Evolutionary conservation across 2,329 filamentous ascomycete genomes (phyloP).

Genomic region (Aspergillus fructus): DNA sequence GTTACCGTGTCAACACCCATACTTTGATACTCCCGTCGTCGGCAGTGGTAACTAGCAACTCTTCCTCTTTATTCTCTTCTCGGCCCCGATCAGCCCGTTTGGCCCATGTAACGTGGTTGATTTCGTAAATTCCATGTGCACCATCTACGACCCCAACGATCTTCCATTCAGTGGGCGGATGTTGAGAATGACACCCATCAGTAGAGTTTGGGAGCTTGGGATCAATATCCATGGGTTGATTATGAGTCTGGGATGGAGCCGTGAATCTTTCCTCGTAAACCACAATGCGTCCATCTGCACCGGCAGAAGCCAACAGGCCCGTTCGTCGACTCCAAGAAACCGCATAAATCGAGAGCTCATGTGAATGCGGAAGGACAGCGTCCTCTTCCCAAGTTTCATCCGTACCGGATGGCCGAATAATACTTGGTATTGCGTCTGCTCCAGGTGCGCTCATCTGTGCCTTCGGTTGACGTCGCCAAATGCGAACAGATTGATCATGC

Average conservation of each 20-base stretch:
- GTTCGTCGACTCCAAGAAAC: conserved; percentile 77
- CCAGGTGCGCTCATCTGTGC: conserved; percentile 18
- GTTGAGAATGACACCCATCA: background rate
- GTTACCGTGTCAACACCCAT: conserved; percentile 60
- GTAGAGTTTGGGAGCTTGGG: background rate
- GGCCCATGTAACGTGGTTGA: conserved; percentile 92
- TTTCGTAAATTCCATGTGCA: conserved; percentile 87
- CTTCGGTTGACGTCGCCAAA: conserved; percentile 70
- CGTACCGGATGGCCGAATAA: conserved; percentile 70
- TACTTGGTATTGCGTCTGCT: conserved; percentile 70
- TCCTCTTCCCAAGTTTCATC: conserved; percentile 85
- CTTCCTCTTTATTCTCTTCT: conserved; percentile 59
- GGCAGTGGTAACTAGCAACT: conserved; percentile 86
- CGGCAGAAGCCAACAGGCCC: conserved; percentile 80
- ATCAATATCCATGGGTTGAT: conserved; percentile 27
- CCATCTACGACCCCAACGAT: conserved; percentile 67
- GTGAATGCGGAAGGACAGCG: conserved; percentile 68
- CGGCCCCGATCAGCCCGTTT: conserved; percentile 66
- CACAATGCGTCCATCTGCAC: conserved; percentile 79
- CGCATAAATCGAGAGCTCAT: conserved; percentile 81
- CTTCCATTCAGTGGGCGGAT: conserved; percentile 61
- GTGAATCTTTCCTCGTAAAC: conserved; percentile 68
- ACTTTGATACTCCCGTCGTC: conserved; percentile 87
- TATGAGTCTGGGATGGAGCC: background rate
- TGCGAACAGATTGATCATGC: conserved; percentile 73